These are phyloP conservation scores for Sisymbrium altissimum DNA, from an alignment of 345 rosid genomes.

Conservation along the genomic window DNA sequence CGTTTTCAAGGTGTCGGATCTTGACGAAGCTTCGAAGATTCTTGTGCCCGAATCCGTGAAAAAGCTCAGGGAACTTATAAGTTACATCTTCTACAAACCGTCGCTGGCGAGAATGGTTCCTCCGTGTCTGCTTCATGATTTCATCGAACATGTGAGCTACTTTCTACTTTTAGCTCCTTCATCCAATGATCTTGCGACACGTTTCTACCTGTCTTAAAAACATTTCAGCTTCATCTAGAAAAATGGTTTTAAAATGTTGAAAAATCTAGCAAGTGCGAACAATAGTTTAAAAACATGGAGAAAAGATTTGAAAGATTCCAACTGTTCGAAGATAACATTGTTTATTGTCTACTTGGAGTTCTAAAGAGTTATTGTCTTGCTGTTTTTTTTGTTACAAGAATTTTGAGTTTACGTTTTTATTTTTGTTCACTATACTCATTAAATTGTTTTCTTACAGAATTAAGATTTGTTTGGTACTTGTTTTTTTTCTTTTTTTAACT, in stretches of 20 bases:
- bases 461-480: background rate
- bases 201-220: background rate
- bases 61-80: slow-evolving; percentile 57
- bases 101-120: slow-evolving; percentile 46
- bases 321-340: slow-evolving; percentile 11
- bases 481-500: too few relatives aligned
- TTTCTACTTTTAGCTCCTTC: background rate
- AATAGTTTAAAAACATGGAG: background rate
- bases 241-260: background rate
- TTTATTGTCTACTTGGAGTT: slow-evolving; percentile 1
- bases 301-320: slow-evolving; percentile 7
- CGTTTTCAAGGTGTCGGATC: slow-evolving; percentile 51
- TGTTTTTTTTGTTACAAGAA: background rate
- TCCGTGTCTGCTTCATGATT: slow-evolving; percentile 55
- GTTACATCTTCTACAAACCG: slow-evolving; percentile 42
- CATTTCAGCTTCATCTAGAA: background rate
- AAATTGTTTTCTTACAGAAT: background rate
- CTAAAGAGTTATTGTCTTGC: background rate
- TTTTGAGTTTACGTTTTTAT: background rate
- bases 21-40: slow-evolving; percentile 65
- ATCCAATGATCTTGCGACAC: slow-evolving; percentile 1
- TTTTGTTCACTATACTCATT: background rate
- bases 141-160: slow-evolving; percentile 43
- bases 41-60: slow-evolving; percentile 61
- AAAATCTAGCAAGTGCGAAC: slow-evolving; percentile 12